These are phyloP conservation scores for Epichloe sibirici DNA, from an alignment of 2,329 filamentous ascomycete species.

Conservation along the genomic window DNA sequence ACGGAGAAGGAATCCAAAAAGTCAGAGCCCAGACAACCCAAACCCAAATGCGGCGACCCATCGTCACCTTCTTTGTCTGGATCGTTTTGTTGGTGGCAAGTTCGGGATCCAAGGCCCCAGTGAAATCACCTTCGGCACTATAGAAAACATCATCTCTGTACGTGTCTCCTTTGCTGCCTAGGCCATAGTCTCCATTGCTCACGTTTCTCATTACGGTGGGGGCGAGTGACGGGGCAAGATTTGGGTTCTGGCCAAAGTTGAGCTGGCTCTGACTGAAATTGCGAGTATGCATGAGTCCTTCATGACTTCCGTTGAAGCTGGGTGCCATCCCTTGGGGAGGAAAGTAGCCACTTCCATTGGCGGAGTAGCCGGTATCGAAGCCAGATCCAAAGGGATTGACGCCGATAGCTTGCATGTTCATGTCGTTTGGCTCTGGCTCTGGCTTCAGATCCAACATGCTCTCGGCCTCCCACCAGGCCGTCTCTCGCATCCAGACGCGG, in stretches of 20 bases:
- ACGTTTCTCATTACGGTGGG: conserved; percentile 46
- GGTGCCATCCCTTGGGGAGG: conserved; percentile 46
- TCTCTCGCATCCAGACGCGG: conserved; percentile 90
- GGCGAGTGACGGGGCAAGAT: conserved; percentile 45
- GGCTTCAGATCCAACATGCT: conserved; percentile 86
- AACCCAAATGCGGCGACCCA: conserved; percentile 65
- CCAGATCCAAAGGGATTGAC: conserved; percentile 31
- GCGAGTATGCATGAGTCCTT: conserved; percentile 55
- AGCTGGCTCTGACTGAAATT: conserved; percentile 45
- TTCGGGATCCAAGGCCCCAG: conserved; percentile 62
- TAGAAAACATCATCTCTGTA: conserved; percentile 65
- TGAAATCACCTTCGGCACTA: conserved; percentile 54
- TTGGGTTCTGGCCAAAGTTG: conserved; percentile 29
- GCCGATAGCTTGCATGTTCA: conserved; percentile 22
- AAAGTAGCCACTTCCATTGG: conserved; percentile 58
- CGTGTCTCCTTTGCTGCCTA: conserved; percentile 75
- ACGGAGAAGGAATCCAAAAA: conserved; percentile 85
- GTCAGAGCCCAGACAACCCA: conserved; percentile 73
- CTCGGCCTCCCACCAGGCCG: conserved; percentile 95
- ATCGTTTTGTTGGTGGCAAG: conserved; percentile 66
- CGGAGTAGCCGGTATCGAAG: conserved; percentile 63
- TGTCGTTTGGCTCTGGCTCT: conserved; percentile 42
- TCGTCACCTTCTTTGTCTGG: conserved; percentile 52
- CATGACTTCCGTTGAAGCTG: conserved; percentile 55
- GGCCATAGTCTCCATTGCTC: conserved; percentile 69